Evolutionary conservation across 1,284 basidiomycete species (phyloP), one percentile per base, ranked within the genome.

Genomic region (Ustilago cynodontis): DNA sequence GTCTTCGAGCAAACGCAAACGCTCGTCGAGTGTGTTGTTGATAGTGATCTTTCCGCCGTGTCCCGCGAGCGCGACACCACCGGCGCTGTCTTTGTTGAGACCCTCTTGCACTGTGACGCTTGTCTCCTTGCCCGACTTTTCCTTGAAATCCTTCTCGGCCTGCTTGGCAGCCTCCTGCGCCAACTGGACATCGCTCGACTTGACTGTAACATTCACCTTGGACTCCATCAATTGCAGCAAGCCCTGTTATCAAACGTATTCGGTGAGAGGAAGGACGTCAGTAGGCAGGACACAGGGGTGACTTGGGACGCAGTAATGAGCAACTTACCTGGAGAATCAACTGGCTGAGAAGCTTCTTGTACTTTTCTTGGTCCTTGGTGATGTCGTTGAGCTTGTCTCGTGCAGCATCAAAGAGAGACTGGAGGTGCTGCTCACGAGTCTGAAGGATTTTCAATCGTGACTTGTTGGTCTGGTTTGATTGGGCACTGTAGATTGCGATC

Each of bases 391-490:
- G 87, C 64, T 91, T 88, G 53, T 89, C 88, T 69, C 93, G 91
- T 1, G 94, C 91, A 3, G 90, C 89, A 16, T 90, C 88, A 87
- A 99, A 99, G 65, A 98, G 90, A 64, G 93, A 91, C 83, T 97
- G 93, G 3, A 98, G 89, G 74, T 95, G 91, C 86, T 98, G 94
- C 86, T 99, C 96, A 59, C 95, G 91, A 69, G 92, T 91, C 86
- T 96, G 93, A 20, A 99, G 91, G 29, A 99, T 90, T 86, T 91
- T 91, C 82, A 99, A 90, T 60, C 97, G 93, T 7, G 95, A 94
- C 94, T 90, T 82, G 72, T 99, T 99, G 80, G 94, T 97, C 71
- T 95, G 90, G 39, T 93, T 98, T 3, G 96, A 99, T 86, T 97
- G 94, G 7, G 94, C 91, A 83, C 96, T 99, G 86, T 43, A 35